Evolutionary conservation across 2,329 filamentous ascomycete species (phyloP), one percentile per base, ranked within the genome.

Genomic region (Akanthomyces muscarius): DNA sequence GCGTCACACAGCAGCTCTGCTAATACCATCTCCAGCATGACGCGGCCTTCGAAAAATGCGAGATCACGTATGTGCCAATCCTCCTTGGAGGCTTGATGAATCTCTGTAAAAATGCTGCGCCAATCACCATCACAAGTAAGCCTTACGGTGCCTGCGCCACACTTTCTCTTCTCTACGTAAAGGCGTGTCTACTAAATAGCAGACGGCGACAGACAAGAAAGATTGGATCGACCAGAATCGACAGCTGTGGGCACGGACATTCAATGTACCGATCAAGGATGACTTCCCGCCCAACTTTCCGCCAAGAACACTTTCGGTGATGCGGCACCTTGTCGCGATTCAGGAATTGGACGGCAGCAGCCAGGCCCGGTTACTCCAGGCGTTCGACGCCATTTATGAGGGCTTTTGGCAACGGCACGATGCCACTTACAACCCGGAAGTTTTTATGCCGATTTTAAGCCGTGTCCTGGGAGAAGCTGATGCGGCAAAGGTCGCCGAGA

Each of bases 51-150:
- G 66, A 65, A 23, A 63, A 63, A 4, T 72, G 70, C 44, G 66
- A 71, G 5, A 66, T 76, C 56, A 73, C 68, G 0, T 76, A 75
- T 54, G 69, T 76, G 13, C 76, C 76, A 55, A 72, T 78, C 38
- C 74, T 77, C 59, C 68, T 78, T 2, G 73, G 75, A 2, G 75
- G 75, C 0, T 64, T 77, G 30, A 74, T 77, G 71, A 74, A 75
- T 41, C 71, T 71, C 52, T 73, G 76, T 58, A 70, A 71, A 33
- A 77, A 77, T 62, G 73, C 70, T 4, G 59, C 74, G 4, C 76
- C 76, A 7, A 68, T 77, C 23, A 66, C 66, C 6, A 74, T 77
- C 65, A 75, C 74, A 60, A 78, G 74, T 76, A 69, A 8, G 71
- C 23, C 41, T 28, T 30, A 18, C 4, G 41, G 10, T 21, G 57